phyloP scores from a whole-genome alignment of 371 early-diverging fungal genomes.

The Apophysomyces elegans region DNA sequence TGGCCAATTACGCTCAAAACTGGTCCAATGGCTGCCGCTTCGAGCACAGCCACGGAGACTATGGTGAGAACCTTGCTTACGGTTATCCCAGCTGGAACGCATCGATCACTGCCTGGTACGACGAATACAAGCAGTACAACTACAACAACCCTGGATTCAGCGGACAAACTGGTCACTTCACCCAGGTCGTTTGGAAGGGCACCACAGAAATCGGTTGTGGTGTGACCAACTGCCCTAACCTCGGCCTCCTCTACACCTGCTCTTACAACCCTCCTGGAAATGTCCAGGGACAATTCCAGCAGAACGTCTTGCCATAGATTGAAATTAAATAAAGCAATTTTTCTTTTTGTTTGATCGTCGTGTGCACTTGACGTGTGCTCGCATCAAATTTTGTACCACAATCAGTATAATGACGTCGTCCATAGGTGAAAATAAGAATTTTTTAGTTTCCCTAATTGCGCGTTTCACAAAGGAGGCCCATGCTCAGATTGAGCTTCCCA shows the following conservation, averaged over 20 bases:
- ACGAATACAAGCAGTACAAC: conserved; percentile 36
- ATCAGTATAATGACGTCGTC: too few relatives aligned
- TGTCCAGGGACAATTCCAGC: conserved; percentile 23
- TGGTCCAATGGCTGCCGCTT: conserved; percentile 51
- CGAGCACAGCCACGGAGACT: conserved; percentile 31
- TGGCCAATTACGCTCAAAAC: conserved; percentile 51
- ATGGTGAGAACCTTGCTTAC: conserved; percentile 50
- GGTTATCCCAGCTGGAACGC: conserved; percentile 34
- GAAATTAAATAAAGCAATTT: conserved; percentile 1
- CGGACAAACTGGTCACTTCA: conserved; percentile 37
- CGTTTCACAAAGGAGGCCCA: too few relatives aligned
- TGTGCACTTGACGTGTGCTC: too few relatives aligned
- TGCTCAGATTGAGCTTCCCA: too few relatives aligned
- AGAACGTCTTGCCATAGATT: conserved; percentile 17
- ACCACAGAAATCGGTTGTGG: conserved; percentile 48
- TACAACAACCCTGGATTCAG: conserved; percentile 19
- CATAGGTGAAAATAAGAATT: too few relatives aligned
- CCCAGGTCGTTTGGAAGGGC: conserved; percentile 49
- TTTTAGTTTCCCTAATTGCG: too few relatives aligned
- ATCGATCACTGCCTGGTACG: conserved; percentile 39
- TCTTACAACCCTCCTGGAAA: conserved; percentile 43
- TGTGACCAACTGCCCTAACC: conserved; percentile 36
- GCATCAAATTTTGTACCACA: too few relatives aligned
- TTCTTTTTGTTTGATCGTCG: neutral
- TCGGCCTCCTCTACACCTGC: conserved; percentile 41